Conservation (phyloP, 768 basidiomycete genomes). For the Mrakia gelida region DNA sequence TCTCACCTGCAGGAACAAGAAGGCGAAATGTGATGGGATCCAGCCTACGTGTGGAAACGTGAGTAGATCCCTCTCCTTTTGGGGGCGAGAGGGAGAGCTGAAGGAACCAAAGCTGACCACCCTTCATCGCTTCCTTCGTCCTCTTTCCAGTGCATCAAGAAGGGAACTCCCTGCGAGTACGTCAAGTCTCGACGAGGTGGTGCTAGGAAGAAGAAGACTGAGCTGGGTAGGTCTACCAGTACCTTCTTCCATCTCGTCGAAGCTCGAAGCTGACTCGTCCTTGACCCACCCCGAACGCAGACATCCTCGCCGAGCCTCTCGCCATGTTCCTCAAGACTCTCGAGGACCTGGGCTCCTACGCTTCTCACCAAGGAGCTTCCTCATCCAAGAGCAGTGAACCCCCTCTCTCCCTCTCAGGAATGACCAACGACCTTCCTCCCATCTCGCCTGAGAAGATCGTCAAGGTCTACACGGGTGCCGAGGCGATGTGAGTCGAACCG, state of each 20-base stretch:
- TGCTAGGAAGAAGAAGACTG: constrained; percentile 21
- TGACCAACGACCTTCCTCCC: neutral
- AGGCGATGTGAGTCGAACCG: constrained; percentile 2
- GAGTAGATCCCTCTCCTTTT: neutral
- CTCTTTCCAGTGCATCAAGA: constrained; percentile 19
- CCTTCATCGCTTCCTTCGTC: neutral
- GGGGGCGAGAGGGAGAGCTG: neutral
- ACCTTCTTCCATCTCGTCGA: too few species aligned
- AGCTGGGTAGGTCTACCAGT: neutral
- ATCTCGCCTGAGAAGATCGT: constrained; percentile 8
- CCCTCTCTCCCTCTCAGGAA: neutral
- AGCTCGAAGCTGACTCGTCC: neutral
- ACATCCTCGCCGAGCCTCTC: constrained; percentile 22
- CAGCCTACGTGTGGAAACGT: constrained; percentile 24
- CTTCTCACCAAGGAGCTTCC: neutral
- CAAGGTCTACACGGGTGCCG: constrained; percentile 9
- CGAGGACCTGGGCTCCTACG: constrained; percentile 12
- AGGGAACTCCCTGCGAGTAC: constrained; percentile 16
- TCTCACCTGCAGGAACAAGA: constrained; percentile 11
- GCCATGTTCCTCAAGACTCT: constrained; percentile 13
- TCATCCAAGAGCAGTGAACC: neutral
- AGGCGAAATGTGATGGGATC: constrained; percentile 23
- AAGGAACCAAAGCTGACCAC: neutral
- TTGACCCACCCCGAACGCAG: neutral
- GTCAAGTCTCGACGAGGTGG: constrained; percentile 28